Conservation (phyloP, 2,329 filamentous ascomycete genomes). For the Macroventuria anomochaeta region DNA sequence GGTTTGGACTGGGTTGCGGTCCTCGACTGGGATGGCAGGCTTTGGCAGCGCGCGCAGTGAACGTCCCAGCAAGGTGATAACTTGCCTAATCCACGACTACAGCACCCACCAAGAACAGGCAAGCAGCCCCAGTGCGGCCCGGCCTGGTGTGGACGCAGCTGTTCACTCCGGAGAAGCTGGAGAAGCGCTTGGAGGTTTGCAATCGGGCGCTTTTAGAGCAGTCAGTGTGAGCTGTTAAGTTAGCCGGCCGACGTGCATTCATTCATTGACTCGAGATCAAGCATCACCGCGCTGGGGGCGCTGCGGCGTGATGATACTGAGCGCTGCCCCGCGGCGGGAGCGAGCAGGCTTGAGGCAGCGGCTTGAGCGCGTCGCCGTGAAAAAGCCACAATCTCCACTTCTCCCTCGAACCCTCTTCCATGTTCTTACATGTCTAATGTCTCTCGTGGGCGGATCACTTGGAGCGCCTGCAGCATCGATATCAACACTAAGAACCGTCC, state of each 20-base stretch:
- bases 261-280: background rate
- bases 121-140: slow-evolving; percentile 4
- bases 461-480: slow-evolving; percentile 9
- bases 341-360: slow-evolving; percentile 9
- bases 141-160: slow-evolving; percentile 1
- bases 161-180: slow-evolving; percentile 1
- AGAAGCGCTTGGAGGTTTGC: background rate
- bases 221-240: background rate
- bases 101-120: background rate
- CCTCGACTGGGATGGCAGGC: slow-evolving; percentile 11
- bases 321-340: slow-evolving; percentile 9
- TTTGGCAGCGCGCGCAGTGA: slow-evolving; percentile 1
- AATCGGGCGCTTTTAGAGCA: background rate
- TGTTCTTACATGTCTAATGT: slow-evolving; percentile 2
- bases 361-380: slow-evolving; percentile 11
- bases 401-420: slow-evolving; percentile 8
- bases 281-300: slow-evolving; percentile 6
- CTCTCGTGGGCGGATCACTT: slow-evolving; percentile 13
- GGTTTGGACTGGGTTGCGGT: slow-evolving; percentile 8
- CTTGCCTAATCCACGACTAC: slow-evolving; percentile 13
- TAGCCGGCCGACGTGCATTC: background rate
- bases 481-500: slow-evolving; percentile 32
- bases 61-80: slow-evolving; percentile 3
- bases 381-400: slow-evolving; percentile 16
- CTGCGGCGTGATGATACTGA: slow-evolving; percentile 23